Percentiles rank a stretch among this genome's conserved stretches.
Evolutionary conservation across 1,284 basidiomycete species (phyloP).

Genomic region (Inonotus obliquus): DNA sequence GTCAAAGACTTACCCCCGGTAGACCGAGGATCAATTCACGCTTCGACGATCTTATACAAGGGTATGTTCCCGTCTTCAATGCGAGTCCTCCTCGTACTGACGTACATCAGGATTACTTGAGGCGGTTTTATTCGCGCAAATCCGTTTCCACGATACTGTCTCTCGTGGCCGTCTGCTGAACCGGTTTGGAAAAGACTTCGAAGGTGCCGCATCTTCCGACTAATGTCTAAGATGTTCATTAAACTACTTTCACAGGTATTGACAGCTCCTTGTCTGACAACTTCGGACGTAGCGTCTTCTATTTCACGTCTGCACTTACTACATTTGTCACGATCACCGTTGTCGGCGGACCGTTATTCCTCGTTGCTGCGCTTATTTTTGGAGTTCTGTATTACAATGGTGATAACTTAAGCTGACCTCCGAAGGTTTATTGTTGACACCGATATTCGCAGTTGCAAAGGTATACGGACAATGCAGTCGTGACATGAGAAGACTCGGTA

Average conservation of each 20-base stretch:
- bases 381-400: constrained; percentile 66
- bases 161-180: constrained; percentile 84
- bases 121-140: constrained; percentile 83
- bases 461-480: constrained; percentile 85
- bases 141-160: constrained; percentile 92
- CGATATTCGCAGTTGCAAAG: constrained; percentile 40
- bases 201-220: constrained; percentile 44
- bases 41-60: constrained; percentile 67
- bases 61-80: constrained; percentile 38
- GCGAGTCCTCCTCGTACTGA: constrained; percentile 19
- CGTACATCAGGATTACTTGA: constrained; percentile 60
- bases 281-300: constrained; percentile 73
- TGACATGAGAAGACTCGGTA: constrained; percentile 84
- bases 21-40: constrained; percentile 68
- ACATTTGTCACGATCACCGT: constrained; percentile 75
- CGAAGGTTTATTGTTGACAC: not conserved
- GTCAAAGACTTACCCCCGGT: not conserved
- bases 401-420: constrained; percentile 29
- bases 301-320: constrained; percentile 51
- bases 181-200: constrained; percentile 92
- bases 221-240: not conserved
- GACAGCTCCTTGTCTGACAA: constrained; percentile 86
- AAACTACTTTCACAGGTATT: constrained; percentile 46
- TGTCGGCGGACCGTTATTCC: constrained; percentile 76
- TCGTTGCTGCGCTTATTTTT: constrained; percentile 57